Evolutionary conservation across 2,329 filamentous ascomycete genomes (phyloP), one percentile per base, ranked within the genome.

Genomic region (Trichoderma sp.): DNA sequence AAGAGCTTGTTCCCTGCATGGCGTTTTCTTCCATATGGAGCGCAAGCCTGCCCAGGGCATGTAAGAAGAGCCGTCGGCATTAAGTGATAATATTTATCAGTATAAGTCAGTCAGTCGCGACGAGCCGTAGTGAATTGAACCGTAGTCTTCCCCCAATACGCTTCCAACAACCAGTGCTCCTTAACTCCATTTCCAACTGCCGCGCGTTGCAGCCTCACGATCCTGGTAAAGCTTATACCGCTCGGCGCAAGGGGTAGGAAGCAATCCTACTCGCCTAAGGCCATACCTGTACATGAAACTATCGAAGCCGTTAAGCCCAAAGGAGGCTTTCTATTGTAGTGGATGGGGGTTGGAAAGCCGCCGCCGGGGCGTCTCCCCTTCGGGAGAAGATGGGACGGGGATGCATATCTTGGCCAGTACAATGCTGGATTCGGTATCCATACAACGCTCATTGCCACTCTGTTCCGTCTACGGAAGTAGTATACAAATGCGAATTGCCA

Each of bases 291-390:
- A 65, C 62, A 65, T 53, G 62, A 34, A 17, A 65, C 43, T 65
- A 65, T 65, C 43, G 43, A 65, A 65, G 39, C 28, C 62, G 11
- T 53, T 53, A 53, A 50, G 9, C 62, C 62, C n/a, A 65, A 65
- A 53, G n/a, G 28, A 65, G 62, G 26, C 12, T 30, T 13, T 43
- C 15, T n/a, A 15, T 15, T 23, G 12, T 53, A 12, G 62, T 65
- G n/a, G n/a, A n/a, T n/a, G n/a, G n/a, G n/a, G n/a, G n/a, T n/a
- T n/a, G n/a, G n/a, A n/a, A n/a, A n/a, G n/a, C n/a, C n/a, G n/a
- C n/a, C n/a, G 62, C 62, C 23, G 47, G 39, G 30, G 62, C 62
- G 39, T 43, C 39, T 43, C 39, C 39, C 39, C 39, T 43, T 43
- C 15, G 39, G 39, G 39, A 43, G 39, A 43, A 43, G 39, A 43